Conservation (phyloP, 805 yeast species). For the Hyphopichia homilentoma region DNA sequence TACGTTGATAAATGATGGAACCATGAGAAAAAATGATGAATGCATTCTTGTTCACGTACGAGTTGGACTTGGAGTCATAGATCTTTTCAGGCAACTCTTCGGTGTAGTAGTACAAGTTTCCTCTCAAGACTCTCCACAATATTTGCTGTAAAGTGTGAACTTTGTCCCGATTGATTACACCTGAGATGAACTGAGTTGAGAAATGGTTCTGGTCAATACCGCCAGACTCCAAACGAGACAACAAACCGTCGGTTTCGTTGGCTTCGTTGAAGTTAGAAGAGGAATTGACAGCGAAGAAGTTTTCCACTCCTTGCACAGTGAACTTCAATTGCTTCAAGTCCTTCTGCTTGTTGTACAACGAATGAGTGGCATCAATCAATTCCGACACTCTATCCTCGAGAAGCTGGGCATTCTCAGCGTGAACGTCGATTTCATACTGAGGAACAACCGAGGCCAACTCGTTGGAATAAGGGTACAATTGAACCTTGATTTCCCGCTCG, state of each 20-base stretch:
- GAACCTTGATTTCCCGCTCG: conserved; percentile 41
- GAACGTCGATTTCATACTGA: conserved; percentile 68
- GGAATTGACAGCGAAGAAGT: conserved; percentile 31
- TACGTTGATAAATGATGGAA: conserved; percentile 61
- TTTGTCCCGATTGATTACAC: conserved; percentile 74
- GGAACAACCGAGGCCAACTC: conserved; percentile 23
- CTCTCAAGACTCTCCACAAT: conserved; percentile 89
- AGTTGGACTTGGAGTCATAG: conserved; percentile 56
- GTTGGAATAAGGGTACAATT: conserved; percentile 21
- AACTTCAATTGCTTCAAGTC: conserved; percentile 69
- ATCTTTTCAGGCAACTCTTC: conserved; percentile 68
- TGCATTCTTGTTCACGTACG: conserved; percentile 66
- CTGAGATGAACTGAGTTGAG: conserved; percentile 55
- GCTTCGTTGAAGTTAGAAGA: conserved; percentile 10
- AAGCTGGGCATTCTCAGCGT: conserved; percentile 56
- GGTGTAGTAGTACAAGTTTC: conserved; percentile 78
- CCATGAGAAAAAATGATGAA: conserved; percentile 95
- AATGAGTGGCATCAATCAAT: conserved; percentile 65
- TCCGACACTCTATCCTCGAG: conserved; percentile 74
- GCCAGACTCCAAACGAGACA: conserved; percentile 35
- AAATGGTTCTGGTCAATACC: conserved; percentile 16
- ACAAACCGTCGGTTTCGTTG: conserved; percentile 34
- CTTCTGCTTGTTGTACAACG: conserved; percentile 58
- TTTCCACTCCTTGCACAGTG: conserved; percentile 33
- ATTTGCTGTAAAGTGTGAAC: conserved; percentile 73